Conservation (phyloP, 805 yeast genomes). For the Metschnikowia continentalis region DNA sequence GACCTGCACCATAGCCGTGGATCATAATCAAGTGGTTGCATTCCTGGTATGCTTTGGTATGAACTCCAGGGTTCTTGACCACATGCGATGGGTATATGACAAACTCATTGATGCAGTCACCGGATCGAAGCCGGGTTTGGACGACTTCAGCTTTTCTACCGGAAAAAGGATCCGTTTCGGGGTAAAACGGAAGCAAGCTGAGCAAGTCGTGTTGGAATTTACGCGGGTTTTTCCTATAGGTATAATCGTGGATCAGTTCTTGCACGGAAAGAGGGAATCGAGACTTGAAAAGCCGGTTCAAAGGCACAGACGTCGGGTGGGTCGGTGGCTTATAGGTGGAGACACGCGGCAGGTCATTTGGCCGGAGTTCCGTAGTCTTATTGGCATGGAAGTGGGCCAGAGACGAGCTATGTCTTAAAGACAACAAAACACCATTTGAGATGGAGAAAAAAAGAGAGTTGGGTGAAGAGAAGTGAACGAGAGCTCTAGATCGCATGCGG, state of each 20-base stretch:
- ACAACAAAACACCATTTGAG: background rate
- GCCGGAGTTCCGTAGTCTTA: background rate
- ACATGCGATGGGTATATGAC: slow-evolving; percentile 26
- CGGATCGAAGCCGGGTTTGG: slow-evolving; percentile 28
- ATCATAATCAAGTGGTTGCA: slow-evolving; percentile 40
- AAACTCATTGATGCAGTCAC: slow-evolving; percentile 37
- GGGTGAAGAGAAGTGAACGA: background rate
- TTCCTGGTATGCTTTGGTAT: slow-evolving; percentile 5
- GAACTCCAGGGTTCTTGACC: slow-evolving; percentile 10
- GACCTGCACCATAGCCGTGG: slow-evolving; percentile 45
- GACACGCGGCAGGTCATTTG: background rate
- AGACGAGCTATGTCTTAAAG: background rate
- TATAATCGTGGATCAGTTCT: slow-evolving; percentile 54
- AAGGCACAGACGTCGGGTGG: slow-evolving; percentile 65
- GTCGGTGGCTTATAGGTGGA: slow-evolving; percentile 48
- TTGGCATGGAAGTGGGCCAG: background rate
- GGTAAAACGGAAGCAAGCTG: slow-evolving; percentile 44
- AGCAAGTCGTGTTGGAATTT: slow-evolving; percentile 46
- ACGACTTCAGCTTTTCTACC: slow-evolving; percentile 32
- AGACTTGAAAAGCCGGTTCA: slow-evolving; percentile 47
- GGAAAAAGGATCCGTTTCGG: slow-evolving; percentile 23
- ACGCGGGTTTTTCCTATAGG: slow-evolving; percentile 33
- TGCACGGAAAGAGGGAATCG: slow-evolving; percentile 54
- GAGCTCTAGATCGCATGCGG: background rate
- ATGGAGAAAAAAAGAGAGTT: background rate